These are phyloP conservation scores for Lentinula edodes DNA, from an alignment of 768 basidiomycete species.

Conservation along the genomic window DNA sequence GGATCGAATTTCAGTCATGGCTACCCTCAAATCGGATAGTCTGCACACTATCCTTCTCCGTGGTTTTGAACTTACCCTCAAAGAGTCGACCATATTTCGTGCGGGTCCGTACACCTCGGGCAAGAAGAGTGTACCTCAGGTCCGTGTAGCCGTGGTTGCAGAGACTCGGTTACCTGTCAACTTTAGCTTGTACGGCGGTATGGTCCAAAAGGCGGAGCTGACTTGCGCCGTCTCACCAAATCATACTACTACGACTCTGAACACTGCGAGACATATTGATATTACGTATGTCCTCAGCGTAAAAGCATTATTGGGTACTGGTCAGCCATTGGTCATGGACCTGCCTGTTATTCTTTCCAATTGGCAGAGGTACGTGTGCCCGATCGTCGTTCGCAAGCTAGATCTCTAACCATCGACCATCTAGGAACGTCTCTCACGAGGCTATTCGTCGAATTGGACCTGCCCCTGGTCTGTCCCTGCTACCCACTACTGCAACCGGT, in stretches of 20 bases:
- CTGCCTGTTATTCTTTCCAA: conserved; percentile 80
- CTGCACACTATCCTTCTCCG: conserved; percentile 67
- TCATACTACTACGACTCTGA: conserved; percentile 78
- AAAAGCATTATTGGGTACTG: conserved; percentile 71
- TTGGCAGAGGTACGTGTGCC: conserved; percentile 65
- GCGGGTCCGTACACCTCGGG: conserved; percentile 48
- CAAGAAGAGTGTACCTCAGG: conserved; percentile 57
- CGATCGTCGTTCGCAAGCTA: not conserved
- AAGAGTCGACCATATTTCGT: conserved; percentile 74
- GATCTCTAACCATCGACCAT: not conserved
- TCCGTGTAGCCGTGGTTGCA: conserved; percentile 47
- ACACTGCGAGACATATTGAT: conserved; percentile 79
- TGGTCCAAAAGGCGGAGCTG: conserved; percentile 68
- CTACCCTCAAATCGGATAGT: conserved; percentile 67
- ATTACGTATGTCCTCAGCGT: conserved; percentile 75
- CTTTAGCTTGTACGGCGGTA: conserved; percentile 68
- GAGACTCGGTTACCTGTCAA: conserved; percentile 73
- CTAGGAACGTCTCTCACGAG: conserved; percentile 65
- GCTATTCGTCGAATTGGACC: conserved; percentile 54
- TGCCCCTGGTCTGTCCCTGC: conserved; percentile 39
- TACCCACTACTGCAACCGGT: conserved; percentile 11
- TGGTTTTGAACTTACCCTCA: conserved; percentile 77
- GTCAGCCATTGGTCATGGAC: conserved; percentile 60
- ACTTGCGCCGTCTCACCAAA: conserved; percentile 61
- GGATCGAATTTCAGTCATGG: conserved; percentile 69